phyloP scores from a whole-genome alignment of 192 early-diverging fungal genomes.

The Entophlyctis luteolus region DNA sequence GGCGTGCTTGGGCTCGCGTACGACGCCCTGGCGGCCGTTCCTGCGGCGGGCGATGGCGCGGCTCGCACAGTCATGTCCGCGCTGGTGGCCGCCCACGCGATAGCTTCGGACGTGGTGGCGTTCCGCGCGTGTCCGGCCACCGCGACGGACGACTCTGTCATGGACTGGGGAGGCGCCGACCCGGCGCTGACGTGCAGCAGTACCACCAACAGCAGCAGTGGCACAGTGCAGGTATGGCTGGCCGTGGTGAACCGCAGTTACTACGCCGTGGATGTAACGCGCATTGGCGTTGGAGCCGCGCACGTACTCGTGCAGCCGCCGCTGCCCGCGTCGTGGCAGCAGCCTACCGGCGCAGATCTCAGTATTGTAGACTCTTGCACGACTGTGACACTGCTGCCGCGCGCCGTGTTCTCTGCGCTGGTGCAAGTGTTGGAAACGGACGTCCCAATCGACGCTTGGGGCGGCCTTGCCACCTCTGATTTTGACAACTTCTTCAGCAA shows the following conservation, averaged over 20 bases:
- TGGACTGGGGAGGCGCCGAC: conserved; percentile 19
- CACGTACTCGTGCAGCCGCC: background rate
- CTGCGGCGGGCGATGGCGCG: background rate
- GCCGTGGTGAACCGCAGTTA: background rate
- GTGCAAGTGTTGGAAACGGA: background rate
- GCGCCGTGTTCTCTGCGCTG: background rate
- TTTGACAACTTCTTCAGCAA: background rate
- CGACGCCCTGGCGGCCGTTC: conserved; percentile 1
- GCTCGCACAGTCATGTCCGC: background rate
- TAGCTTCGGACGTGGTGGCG: background rate
- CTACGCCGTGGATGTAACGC: conserved; percentile 21
- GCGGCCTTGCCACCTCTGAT: background rate
- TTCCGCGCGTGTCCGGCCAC: conserved; percentile 18
- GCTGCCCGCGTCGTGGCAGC: background rate
- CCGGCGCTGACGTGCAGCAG: conserved; percentile 6
- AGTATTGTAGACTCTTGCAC: conserved; percentile 26
- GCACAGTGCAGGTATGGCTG: background rate
- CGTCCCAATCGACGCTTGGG: background rate
- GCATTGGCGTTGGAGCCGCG: background rate
- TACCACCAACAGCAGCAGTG: background rate
- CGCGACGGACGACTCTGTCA: background rate
- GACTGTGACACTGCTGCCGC: conserved; percentile 2
- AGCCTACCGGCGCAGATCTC: background rate
- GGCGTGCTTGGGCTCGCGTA: conserved; percentile 14
- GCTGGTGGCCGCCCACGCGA: background rate